phyloP scores from a whole-genome alignment of 1,284 basidiomycete genomes.

The Papiliotrema fonsecae region DNA sequence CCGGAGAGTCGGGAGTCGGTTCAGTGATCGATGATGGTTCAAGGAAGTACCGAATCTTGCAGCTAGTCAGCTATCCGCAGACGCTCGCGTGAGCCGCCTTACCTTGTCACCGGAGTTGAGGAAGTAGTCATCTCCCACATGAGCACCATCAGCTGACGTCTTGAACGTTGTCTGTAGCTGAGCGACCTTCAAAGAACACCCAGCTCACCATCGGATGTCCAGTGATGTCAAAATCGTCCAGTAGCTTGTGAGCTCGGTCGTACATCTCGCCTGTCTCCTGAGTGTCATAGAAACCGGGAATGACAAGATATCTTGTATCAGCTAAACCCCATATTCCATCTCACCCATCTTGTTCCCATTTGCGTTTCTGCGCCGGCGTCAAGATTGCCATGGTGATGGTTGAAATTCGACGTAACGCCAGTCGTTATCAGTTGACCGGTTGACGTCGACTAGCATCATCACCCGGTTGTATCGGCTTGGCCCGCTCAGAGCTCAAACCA shows the following conservation, averaged over 20 bases:
- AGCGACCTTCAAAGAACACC: not conserved
- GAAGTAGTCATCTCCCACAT: slow-evolving; percentile 79
- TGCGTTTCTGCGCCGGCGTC: slow-evolving; percentile 26
- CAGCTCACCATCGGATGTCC: slow-evolving; percentile 70
- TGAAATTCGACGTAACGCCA: not conserved
- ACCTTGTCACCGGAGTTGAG: slow-evolving; percentile 87
- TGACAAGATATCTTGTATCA: slow-evolving; percentile 62
- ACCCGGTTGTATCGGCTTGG: not conserved
- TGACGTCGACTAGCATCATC: not conserved
- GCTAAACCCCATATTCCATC: not conserved
- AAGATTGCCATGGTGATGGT: slow-evolving; percentile 20
- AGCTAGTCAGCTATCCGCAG: not conserved
- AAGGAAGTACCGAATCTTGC: slow-evolving; percentile 46
- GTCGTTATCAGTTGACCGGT: not conserved
- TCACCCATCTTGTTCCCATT: slow-evolving; percentile 34
- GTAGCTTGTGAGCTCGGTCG: slow-evolving; percentile 62
- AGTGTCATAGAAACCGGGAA: slow-evolving; percentile 65
- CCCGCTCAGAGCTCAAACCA: not conserved
- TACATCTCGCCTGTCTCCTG: slow-evolving; percentile 63
- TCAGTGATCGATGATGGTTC: slow-evolving; percentile 37
- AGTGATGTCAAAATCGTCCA: slow-evolving; percentile 68
- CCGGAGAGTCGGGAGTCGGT: slow-evolving; percentile 22
- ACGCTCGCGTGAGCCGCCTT: slow-evolving; percentile 42
- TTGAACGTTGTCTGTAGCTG: slow-evolving; percentile 61
- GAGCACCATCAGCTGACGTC: slow-evolving; percentile 62